phyloP scores from a whole-genome alignment of 257 asterid genomes.

The Datura wrightii region DNA sequence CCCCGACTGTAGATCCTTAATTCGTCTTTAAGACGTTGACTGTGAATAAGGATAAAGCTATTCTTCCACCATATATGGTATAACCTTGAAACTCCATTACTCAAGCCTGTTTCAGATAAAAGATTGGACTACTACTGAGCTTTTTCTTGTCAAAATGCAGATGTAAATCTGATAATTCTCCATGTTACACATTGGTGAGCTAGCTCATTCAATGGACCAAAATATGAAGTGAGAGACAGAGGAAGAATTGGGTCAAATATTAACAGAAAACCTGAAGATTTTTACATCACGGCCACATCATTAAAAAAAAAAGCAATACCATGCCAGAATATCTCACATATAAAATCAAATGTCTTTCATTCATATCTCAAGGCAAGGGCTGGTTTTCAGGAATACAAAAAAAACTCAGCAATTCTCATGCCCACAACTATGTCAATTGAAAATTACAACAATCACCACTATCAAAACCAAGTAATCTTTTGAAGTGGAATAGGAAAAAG shows the following conservation, averaged over 20 bases:
- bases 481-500: not conserved
- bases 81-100: not conserved
- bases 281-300: not conserved
- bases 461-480: constrained; percentile 9
- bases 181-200: not conserved
- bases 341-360: constrained; percentile 20
- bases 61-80: not conserved
- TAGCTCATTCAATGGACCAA: not conserved
- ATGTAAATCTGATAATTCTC: not conserved
- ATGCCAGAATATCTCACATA: not conserved
- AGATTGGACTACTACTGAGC: not conserved
- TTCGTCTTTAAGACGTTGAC: not conserved
- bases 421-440: constrained; percentile 30
- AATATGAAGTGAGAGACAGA: not conserved
- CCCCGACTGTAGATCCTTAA: not conserved
- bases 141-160: not conserved
- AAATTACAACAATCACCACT: constrained; percentile 17
- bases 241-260: not conserved
- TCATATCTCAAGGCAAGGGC: constrained; percentile 30
- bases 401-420: constrained; percentile 30
- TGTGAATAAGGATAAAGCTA: not conserved
- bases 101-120: not conserved
- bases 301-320: not conserved
- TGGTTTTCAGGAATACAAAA: constrained; percentile 27
- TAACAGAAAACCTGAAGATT: not conserved